Conservation (phyloP, 345 rosid genomes). For the Cardamine occulta region DNA sequence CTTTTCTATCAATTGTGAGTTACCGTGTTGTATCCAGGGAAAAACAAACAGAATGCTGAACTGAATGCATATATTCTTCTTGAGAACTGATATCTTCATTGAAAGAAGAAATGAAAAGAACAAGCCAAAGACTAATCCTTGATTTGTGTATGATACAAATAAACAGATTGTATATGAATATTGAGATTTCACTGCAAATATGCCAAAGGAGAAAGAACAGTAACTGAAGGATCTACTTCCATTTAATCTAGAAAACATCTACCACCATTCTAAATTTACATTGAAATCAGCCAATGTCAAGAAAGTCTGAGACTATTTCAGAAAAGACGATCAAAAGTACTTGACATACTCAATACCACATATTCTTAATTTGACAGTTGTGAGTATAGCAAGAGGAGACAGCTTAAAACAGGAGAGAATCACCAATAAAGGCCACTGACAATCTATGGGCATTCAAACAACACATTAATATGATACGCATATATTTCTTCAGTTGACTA, state of each 20-base stretch:
- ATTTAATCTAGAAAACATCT: neutral
- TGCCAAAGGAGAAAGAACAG: conserved; percentile 4
- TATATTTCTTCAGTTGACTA: neutral
- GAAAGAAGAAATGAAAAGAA: neutral
- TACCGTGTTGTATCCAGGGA: neutral
- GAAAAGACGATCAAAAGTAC: neutral
- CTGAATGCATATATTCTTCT: neutral
- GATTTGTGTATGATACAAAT: neutral
- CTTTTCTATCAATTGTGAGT: neutral
- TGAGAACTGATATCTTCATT: conserved; percentile 7
- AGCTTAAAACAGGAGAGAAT: neutral
- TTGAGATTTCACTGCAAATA: neutral
- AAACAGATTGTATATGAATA: neutral
- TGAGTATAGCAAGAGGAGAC: neutral
- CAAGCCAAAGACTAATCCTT: neutral
- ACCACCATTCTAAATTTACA: neutral
- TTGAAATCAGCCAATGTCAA: neutral
- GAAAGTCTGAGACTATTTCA: conserved; percentile 1
- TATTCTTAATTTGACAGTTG: neutral
- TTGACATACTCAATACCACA: neutral
- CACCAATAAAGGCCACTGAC: neutral
- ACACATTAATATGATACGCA: neutral
- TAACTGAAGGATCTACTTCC: neutral
- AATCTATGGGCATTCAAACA: conserved; percentile 2
- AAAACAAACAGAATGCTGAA: neutral